These are phyloP conservation scores for Pyricularia sp. DNA, from an alignment of 2,329 filamentous ascomycete species.

Conservation along the genomic window DNA sequence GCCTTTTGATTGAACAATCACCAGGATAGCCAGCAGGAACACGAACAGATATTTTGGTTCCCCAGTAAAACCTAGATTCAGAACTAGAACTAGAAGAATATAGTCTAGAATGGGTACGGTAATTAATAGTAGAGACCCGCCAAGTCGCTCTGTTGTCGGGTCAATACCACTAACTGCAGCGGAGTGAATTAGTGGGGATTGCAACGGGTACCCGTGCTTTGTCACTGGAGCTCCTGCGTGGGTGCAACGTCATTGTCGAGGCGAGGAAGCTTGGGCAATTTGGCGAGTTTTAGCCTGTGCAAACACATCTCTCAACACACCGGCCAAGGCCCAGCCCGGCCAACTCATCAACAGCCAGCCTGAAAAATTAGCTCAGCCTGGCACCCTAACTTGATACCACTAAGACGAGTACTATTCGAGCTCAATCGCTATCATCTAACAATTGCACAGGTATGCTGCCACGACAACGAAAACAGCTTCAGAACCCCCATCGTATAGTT, in stretches of 20 bases:
- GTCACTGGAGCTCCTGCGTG: background rate
- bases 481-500: background rate
- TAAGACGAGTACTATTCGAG: background rate
- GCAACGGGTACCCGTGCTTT: background rate
- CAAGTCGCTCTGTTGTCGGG: background rate
- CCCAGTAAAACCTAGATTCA: too few species aligned
- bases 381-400: background rate
- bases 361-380: background rate
- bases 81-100: too few species aligned
- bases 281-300: background rate
- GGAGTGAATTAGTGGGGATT: background rate
- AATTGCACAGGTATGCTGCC: background rate
- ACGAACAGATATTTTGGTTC: background rate
- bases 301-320: background rate
- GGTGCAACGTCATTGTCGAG: background rate
- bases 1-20: background rate
- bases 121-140: background rate
- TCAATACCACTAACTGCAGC: background rate
- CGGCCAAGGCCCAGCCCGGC: background rate
- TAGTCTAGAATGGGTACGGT: too few species aligned
- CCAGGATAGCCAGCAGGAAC: background rate
- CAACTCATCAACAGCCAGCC: background rate
- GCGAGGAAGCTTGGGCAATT: background rate
- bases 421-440: background rate
- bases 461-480: background rate